Conservation (phyloP, 2,329 filamentous ascomycete genomes). For the Hymenoscyphus repandus region DNA sequence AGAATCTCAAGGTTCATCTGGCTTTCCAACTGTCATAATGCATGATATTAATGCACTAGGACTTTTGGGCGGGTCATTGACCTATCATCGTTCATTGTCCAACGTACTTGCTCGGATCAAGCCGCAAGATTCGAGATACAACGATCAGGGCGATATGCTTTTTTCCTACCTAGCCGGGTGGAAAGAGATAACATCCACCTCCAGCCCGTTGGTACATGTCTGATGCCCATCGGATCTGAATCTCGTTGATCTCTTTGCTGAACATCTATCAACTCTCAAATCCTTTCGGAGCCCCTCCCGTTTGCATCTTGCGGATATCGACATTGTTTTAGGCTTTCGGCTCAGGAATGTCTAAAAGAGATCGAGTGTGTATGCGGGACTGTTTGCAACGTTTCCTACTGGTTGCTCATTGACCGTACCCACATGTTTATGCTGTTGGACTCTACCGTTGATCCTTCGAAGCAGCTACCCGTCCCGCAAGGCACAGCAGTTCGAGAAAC, state of each 20-base stretch:
- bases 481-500: constrained; percentile 2
- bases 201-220: no score
- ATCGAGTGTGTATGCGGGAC: constrained; percentile 1
- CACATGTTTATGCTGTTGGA: constrained; percentile 1
- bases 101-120: not conserved
- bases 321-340: constrained; percentile 5
- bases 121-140: no score
- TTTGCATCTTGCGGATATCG: constrained; percentile 5
- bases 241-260: not conserved
- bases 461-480: not conserved
- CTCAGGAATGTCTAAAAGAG: not conserved
- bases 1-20: constrained; percentile 6
- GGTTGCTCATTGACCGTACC: not conserved
- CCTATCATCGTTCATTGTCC: constrained; percentile 10
- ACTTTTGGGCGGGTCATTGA: constrained; percentile 4
- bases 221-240: not conserved
- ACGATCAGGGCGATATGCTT: not conserved
- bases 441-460: not conserved
- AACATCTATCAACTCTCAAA: not conserved
- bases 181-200: no score
- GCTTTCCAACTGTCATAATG: constrained; percentile 14
- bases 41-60: constrained; percentile 20
- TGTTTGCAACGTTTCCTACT: constrained; percentile 6
- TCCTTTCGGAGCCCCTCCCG: not conserved
- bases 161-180: not conserved